Base-by-base conservation (phyloP, 2,329 filamentous ascomycete genomes). In the Pezicula neosporulosa region DNA sequence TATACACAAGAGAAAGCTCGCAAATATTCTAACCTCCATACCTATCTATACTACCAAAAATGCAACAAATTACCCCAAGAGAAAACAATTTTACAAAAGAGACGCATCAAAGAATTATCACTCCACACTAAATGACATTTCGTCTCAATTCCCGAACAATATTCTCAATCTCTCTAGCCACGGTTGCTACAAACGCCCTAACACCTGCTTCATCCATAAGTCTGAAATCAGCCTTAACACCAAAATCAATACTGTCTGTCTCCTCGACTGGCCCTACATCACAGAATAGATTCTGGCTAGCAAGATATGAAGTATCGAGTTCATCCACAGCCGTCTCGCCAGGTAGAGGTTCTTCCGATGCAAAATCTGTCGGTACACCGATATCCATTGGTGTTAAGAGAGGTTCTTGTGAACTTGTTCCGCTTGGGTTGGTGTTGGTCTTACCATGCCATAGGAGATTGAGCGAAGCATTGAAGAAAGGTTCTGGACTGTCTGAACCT, bases 241-340 rank as follows among this genome's bases (percentile, higher is more conserved):
- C 45, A 38, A 48, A 48, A 41, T 48, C 45, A 37, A 48, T 48
- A 35, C 45, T 48, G 18, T 48, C 37, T 13, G 45, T 48, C 45
- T 37, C 45, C n/a, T 16, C 19, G 6, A 38, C 37, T 19, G 45
- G 45, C n/a, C 45, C 45, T 12, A 48, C 45, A 38, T 48, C 45
- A 18, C 28, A 39, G 45, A 48, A 48, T 2, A 48, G 35, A 35
- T 48, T 48, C 28, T 38, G 28, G 10, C 13, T 41, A 6, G 45
- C 45, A 24, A 48, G 28, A 35, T 48, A 48, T 12, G 16, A 16
- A 8, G 18, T 6, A 27, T 48, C 45, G 15, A 48, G 45, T 6
- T 18, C n/a, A 41, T 48, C 30, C 12, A 48, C 45, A n/a, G 45
- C 45, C 15, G 45, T 48, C 10, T 18, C 15, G 10, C 45, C 33